Evolutionary conservation across 176 grass and related monocot species (phyloP), one percentile per base, ranked within the genome.

Genomic region (Pharus latifolius): DNA sequence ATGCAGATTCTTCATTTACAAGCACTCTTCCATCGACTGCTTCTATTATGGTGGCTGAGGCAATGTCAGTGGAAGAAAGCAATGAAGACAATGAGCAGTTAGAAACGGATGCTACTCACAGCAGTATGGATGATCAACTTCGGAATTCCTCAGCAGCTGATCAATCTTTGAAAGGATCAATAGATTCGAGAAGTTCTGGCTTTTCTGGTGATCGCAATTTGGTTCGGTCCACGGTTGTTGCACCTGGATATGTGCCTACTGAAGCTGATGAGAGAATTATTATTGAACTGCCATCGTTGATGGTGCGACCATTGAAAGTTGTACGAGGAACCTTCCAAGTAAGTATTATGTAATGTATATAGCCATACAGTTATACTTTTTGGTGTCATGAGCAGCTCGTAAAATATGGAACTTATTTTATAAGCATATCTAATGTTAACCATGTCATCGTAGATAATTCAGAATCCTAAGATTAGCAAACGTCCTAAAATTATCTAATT

Each of bases 291-390:
- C 71, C 95, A 74, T 89, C 95, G 3, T 78, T 93, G 63, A 98
- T 98, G 84, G 90, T 98, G 62, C 78, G 95, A 3, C 95, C 90
- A 38, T 74, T 98, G 84, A 93, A 98, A 75, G 95, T 98, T 88
- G 87, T 93, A 16, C 67, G 23, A 50, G 95, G 95, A 81, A 93
- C 72, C 34, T 98, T 98, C 75, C 95, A 98, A 87, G 95, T 93
- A 81, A 85, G 91, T 73, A 40, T 47, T 34, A 56, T 27, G 2
- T 63, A 43, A 73, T 61, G 46, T 77, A 34, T 24, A 20, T 49
- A 37, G 12, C 59, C 42, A 15, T 31, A 29, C 75, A 70, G 37
- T 70, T 70, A 6, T 27, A 68, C 35, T 48, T 53, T n/a, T n/a
- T n/a, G 8, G 19, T 44, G 52, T 2, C 44, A 65, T 72, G 50